phyloP scores from a whole-genome alignment of 208 protist species.

The Endotrypanum monterogeii region DNA sequence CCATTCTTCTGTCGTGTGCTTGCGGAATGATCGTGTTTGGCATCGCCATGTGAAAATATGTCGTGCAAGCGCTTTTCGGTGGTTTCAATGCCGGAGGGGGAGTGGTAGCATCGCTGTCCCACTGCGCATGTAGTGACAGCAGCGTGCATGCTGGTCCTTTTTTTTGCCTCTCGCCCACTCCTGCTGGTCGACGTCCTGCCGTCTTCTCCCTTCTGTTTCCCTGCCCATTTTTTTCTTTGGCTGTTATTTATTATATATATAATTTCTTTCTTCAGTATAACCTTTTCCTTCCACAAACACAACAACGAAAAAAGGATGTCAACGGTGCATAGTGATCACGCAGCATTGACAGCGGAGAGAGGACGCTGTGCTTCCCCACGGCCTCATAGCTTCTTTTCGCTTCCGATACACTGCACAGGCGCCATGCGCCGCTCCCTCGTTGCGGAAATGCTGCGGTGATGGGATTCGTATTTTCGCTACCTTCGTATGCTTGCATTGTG shows the following conservation, averaged over 20 bases:
- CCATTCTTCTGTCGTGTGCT: conserved; percentile 11
- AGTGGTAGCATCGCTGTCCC: not conserved
- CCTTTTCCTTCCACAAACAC: not conserved
- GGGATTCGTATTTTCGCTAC: not conserved
- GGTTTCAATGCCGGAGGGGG: not conserved
- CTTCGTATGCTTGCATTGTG: not conserved
- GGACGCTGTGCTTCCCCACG: not conserved
- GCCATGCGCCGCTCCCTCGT: not conserved
- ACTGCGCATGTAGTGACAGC: not conserved
- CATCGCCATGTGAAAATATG: not conserved
- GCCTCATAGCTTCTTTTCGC: not conserved
- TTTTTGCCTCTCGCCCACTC: not conserved
- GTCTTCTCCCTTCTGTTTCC: too few species aligned
- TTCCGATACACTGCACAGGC: not conserved
- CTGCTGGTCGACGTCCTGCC: not conserved
- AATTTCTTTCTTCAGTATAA: not conserved
- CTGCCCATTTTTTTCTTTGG: not conserved
- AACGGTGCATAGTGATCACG: not conserved
- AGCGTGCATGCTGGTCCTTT: not conserved
- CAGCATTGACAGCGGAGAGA: not conserved
- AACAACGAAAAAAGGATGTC: not conserved
- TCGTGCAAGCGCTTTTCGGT: not conserved
- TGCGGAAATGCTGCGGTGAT: not conserved
- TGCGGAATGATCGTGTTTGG: not conserved
- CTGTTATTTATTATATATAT: too few species aligned